A percentile compares a stretch with the other conserved stretches of the same genome.
Evolutionary conservation across 2,329 filamentous ascomycete species (phyloP).

Genomic region (Curvularia eragrostidis): DNA sequence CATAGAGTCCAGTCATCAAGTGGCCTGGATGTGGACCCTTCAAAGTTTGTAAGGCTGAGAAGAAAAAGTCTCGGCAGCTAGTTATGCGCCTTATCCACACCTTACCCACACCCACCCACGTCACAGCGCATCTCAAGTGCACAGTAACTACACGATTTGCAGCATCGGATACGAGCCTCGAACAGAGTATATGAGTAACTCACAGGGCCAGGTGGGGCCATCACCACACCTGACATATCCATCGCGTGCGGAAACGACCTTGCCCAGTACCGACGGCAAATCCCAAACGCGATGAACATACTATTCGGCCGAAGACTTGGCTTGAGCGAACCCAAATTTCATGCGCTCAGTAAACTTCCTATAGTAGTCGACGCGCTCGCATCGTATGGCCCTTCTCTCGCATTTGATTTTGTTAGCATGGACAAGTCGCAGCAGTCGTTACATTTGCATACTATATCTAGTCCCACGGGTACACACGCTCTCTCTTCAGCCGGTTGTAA

Average conservation of each 20-base stretch:
- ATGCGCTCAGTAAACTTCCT: background rate
- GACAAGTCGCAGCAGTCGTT: constrained; percentile 1
- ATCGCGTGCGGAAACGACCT: background rate
- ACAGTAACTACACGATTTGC: constrained; percentile 1
- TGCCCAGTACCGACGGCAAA: background rate
- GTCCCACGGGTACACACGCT: background rate
- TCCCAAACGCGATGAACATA: background rate
- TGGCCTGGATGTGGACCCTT: constrained; percentile 16
- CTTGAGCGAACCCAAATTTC: background rate
- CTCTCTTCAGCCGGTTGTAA: background rate
- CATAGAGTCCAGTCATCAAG: constrained; percentile 14
- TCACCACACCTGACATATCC: background rate
- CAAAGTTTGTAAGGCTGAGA: constrained; percentile 28
- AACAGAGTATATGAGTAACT: background rate
- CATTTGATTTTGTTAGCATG: background rate
- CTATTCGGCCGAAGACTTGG: background rate
- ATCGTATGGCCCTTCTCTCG: background rate
- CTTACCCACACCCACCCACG: constrained; percentile 18
- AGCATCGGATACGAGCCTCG: background rate
- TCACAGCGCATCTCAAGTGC: constrained; percentile 26
- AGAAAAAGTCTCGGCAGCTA: constrained; percentile 25
- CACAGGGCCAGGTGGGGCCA: background rate
- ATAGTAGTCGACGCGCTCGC: background rate
- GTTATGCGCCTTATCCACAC: constrained; percentile 14
- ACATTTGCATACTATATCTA: constrained; percentile 4